Evolutionary conservation across 2,329 filamentous ascomycete genomes (phyloP), one percentile per base, ranked within the genome.

Genomic region (Alternaria consortialis): DNA sequence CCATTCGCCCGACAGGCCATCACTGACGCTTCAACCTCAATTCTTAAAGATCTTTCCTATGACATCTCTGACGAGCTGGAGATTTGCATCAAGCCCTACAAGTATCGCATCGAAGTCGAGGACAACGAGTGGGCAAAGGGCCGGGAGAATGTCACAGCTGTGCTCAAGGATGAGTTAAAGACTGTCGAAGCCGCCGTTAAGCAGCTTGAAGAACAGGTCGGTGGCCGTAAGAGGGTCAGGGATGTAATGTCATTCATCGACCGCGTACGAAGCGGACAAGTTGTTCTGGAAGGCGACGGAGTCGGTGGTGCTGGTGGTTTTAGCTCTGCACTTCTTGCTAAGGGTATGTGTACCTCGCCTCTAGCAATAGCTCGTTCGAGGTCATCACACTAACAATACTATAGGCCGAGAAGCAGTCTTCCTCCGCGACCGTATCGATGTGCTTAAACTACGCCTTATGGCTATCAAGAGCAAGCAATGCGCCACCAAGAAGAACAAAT

Each of bases 81-180:
- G 79, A 98, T 98, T 76, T 99, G 94, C 76, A 96, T 99, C 80
- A 99, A 99, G 79, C 95, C 96, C 0, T 99, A 94, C 84, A 99
- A 99, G 77, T 98, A 94, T 69, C 93, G 97, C 64, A 97, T 99
- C 60, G 95, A 99, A 71, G 89, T 99, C 44, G 93, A 97, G 73
- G 91, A 94, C 39, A 85, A 88, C 7, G 96, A 99, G 77, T 99
- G 95, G 95, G 79, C 84, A 4, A 88, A 91, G 62, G 94, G 93
- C 0, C 86, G 94, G 53, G 93, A 97, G 46, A 95, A 96, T 69
- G 90, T 94, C 1, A 86, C 88, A 39, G 85, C 84, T 8, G 89
- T 95, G 1, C 82, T 99, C n/a, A 96, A 96, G 78, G 89, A 90
- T 52, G 95, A 99, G 77, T 84, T 99, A 4, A 86, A 87, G 59